Base-by-base conservation (phyloP, 495 filamentous ascomycete species). In the Daldinia caldariorum region DNA sequence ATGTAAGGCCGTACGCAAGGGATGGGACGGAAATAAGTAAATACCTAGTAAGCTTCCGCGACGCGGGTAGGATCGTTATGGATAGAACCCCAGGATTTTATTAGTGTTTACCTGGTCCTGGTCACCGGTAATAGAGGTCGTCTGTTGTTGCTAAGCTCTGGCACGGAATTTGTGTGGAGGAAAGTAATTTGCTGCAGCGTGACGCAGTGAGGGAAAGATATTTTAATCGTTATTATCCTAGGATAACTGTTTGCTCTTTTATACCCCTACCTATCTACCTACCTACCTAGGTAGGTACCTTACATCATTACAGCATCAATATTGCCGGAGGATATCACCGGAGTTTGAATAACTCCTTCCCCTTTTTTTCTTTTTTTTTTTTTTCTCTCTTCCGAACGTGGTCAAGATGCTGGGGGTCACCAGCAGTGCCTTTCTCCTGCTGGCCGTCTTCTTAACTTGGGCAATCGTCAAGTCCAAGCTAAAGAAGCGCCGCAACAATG, bases 391-490 rank as follows among this genome's bases (percentile, higher is more conserved):
- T 14, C 31, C 32, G 7, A 29, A 10, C n/a, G 16, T 32, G 14
- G 5, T 39, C 55, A 66, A 61, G 35, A 73, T 73, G 70, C 14
- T 63, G 3, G 10, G 61, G 54, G 67, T 61, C 71, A 35, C 18
- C 12, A 64, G 50, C 45, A 63, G 38, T 34, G 39, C 26, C 6
- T 9, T 71, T 20, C 0, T 57, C 4, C 67, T 74, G 26, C 34
- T 74, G 12, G 41, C n/a, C 13, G 14, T 63, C 43, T 61, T 71
- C 39, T 6, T 71, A 12, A 18, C 34, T 0, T 70, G 63, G 58
- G 68, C 55, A 0, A 13, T 74, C 29, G 16, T 31, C 61, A 67
- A 66, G 51, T 71, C 72, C n/a, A 76, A 74, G 62, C 54, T 75
- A 56, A 61, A 63, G 47, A 70, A 63, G 57, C 71, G 70, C 32